Percentiles rank a stretch among this genome's conserved stretches.
These are phyloP conservation scores for Albophoma yamanashiensis DNA, from an alignment of 2,329 filamentous ascomycete species.

Conservation along the genomic window DNA sequence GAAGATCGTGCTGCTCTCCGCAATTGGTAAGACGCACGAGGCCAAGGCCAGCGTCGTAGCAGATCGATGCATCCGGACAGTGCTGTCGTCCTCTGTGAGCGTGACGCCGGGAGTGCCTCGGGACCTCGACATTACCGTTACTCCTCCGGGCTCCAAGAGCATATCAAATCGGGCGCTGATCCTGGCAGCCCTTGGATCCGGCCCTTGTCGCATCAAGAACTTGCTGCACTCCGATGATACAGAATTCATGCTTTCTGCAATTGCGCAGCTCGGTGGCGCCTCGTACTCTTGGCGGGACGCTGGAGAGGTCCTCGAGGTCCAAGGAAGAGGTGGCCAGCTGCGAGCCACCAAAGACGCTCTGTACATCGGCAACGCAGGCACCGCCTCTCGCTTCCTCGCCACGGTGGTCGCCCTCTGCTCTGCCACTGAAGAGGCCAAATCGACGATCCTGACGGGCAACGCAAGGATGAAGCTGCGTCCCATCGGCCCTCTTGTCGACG, in stretches of 20 bases:
- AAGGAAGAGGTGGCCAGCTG: slow-evolving; percentile 81
- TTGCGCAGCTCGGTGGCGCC: slow-evolving; percentile 73
- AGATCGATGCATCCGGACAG: slow-evolving; percentile 71
- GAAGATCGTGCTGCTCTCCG: slow-evolving; percentile 86
- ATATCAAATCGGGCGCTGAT: slow-evolving; percentile 93
- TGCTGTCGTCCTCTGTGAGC: slow-evolving; percentile 68
- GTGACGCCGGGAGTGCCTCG: slow-evolving; percentile 63
- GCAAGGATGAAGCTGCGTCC: slow-evolving; percentile 92
- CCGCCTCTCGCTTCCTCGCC: slow-evolving; percentile 88
- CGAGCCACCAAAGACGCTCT: slow-evolving; percentile 65
- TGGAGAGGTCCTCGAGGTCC: slow-evolving; percentile 81
- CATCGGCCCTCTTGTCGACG: slow-evolving; percentile 87
- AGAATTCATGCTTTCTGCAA: slow-evolving; percentile 93
- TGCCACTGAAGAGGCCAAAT: slow-evolving; percentile 45
- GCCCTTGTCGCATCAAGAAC: slow-evolving; percentile 81
- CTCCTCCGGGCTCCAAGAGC: slow-evolving; percentile 91
- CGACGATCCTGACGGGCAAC: slow-evolving; percentile 84
- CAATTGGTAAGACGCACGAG: slow-evolving; percentile 82
- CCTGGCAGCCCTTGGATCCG: slow-evolving; percentile 81
- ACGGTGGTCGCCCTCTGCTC: slow-evolving; percentile 80
- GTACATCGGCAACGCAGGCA: slow-evolving; percentile 94
- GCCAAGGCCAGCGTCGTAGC: slow-evolving; percentile 81
- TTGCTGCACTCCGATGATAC: slow-evolving; percentile 94
- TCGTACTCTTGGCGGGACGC: slow-evolving; percentile 90
- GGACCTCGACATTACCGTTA: slow-evolving; percentile 60